phyloP scores from a whole-genome alignment of 306 rosid species.

The Lathyrus sativus region DNA sequence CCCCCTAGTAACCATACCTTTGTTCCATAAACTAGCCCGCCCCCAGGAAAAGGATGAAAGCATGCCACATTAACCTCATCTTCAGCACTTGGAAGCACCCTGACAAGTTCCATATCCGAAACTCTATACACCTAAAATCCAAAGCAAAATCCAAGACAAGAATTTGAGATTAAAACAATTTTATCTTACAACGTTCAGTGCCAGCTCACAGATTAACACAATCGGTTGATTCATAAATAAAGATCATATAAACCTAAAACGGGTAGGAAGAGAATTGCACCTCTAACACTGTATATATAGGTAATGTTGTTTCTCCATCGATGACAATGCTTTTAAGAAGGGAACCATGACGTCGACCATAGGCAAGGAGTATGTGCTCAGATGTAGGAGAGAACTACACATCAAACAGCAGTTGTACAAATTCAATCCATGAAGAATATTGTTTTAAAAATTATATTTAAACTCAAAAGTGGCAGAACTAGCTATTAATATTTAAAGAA shows the following conservation, averaged over 20 bases:
- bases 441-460: slow-evolving; percentile 17
- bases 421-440: slow-evolving; percentile 23
- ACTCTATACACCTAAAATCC: slow-evolving; percentile 82
- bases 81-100: slow-evolving; percentile 97
- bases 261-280: slow-evolving; percentile 43
- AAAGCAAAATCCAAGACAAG: slow-evolving; percentile 33
- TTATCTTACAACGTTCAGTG: slow-evolving; percentile 5
- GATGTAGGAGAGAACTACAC: slow-evolving; percentile 60
- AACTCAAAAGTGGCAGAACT: slow-evolving; percentile 3
- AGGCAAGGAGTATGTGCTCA: slow-evolving; percentile 69
- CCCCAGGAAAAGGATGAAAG: slow-evolving; percentile 96
- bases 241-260: slow-evolving; percentile 21
- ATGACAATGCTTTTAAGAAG: slow-evolving; percentile 82
- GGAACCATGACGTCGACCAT: slow-evolving; percentile 60
- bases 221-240: neutral
- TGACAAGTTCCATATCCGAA: slow-evolving; percentile 97
- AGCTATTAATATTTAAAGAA: slow-evolving; percentile 26
- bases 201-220: slow-evolving; percentile 25
- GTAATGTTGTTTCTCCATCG: slow-evolving; percentile 92
- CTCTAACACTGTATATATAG: slow-evolving; percentile 96
- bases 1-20: slow-evolving; percentile 81
- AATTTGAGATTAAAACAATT: slow-evolving; percentile 32
- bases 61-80: slow-evolving; percentile 99
- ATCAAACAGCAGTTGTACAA: slow-evolving; percentile 38
- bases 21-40: slow-evolving; percentile 98